These are phyloP conservation scores for Colletotrichum theobromicola DNA, from an alignment of 2,329 filamentous ascomycete genomes.

Conservation along the genomic window DNA sequence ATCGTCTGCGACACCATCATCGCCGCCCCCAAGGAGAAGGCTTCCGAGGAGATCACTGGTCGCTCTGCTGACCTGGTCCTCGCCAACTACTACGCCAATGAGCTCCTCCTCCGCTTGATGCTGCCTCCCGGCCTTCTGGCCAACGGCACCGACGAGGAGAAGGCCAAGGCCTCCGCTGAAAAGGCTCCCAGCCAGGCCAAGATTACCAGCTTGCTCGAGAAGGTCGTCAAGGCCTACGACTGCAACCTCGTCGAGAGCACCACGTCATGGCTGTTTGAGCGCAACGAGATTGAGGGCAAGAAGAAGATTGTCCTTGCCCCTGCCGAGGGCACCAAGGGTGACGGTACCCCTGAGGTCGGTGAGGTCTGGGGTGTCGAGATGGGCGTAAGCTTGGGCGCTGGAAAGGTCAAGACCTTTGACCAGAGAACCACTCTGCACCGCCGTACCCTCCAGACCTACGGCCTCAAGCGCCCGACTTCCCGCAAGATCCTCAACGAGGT, in stretches of 20 bases:
- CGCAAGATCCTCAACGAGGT: constrained; percentile 92
- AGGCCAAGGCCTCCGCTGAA: constrained; percentile 83
- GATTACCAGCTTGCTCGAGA: constrained; percentile 88
- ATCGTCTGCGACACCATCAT: constrained; percentile 95
- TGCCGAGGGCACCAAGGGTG: constrained; percentile 86
- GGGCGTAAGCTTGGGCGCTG: constrained; percentile 86
- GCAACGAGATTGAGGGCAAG: constrained; percentile 94
- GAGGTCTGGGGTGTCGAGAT: constrained; percentile 99
- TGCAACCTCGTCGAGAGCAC: constrained; percentile 97
- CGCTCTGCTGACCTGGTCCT: constrained; percentile 86
- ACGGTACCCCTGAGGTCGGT: constrained; percentile 84
- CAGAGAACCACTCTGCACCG: constrained; percentile 92
- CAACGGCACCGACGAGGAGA: constrained; percentile 88
- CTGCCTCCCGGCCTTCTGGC: constrained; percentile 87
- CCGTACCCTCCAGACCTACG: constrained; percentile 89
- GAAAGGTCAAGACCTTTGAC: constrained; percentile 92
- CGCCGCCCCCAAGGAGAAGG: constrained; percentile 66
- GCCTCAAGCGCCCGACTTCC: constrained; percentile 91
- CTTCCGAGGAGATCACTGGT: constrained; percentile 71
- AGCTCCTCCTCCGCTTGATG: constrained; percentile 90
- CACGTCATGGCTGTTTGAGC: constrained; percentile 94
- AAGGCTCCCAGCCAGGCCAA: constrained; percentile 86
- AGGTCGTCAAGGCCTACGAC: constrained; percentile 88
- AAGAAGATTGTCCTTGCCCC: constrained; percentile 98
- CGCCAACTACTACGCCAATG: constrained; percentile 94